Evolutionary conservation across 176 grass and related monocot species (phyloP).

Genomic region (Oryza meyeriana): DNA sequence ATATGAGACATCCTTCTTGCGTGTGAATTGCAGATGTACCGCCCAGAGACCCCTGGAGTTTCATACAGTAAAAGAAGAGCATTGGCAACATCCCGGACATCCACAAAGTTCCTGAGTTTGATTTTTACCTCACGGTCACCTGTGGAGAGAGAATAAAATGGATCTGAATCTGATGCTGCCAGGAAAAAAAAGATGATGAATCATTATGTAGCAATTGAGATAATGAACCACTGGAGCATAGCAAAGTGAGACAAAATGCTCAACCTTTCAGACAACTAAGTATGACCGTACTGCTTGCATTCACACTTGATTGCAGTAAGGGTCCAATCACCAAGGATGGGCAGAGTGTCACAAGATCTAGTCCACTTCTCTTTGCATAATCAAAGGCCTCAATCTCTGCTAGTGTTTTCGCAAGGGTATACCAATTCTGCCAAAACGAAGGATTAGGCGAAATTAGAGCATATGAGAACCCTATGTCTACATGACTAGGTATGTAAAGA

Average conservation of each 20-base stretch:
- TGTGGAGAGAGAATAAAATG: neutral
- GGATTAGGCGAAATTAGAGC: neutral
- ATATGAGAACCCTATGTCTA: neutral
- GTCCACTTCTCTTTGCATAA: conserved; percentile 34
- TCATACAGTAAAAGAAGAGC: conserved; percentile 71
- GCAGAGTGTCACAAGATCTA: conserved; percentile 59
- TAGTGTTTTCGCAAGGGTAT: conserved; percentile 53
- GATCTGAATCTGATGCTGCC: neutral
- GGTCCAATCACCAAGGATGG: conserved; percentile 57
- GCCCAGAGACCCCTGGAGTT: conserved; percentile 56
- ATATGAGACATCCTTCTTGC: conserved; percentile 29
- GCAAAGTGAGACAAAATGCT: neutral
- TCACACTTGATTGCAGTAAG: conserved; percentile 54
- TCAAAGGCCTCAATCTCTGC: conserved; percentile 56
- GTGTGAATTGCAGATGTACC: conserved; percentile 42
- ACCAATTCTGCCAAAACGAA: conserved; percentile 51
- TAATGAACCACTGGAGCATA: neutral
- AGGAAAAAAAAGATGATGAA: neutral
- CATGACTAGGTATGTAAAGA: neutral
- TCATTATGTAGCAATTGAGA: neutral
- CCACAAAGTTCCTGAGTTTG: conserved; percentile 43
- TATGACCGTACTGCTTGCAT: conserved; percentile 58
- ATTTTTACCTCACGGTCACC: conserved; percentile 28
- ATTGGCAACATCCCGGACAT: conserved; percentile 63
- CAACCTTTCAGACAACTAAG: conserved; percentile 60